These are phyloP conservation scores for Trifolium fragiferum DNA, from an alignment of 306 rosid species.

Conservation along the genomic window DNA sequence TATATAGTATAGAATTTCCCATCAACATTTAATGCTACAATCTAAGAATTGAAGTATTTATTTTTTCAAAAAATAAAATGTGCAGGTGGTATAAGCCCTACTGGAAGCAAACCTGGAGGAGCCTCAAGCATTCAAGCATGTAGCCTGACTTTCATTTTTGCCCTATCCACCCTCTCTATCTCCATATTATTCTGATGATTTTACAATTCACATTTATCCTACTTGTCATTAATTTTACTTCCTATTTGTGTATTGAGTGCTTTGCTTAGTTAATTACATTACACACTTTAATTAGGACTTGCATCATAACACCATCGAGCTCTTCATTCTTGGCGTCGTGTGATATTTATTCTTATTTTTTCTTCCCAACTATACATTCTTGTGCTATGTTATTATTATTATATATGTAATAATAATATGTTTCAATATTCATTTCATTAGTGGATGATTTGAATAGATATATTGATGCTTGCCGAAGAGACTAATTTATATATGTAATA, in stretches of 20 bases:
- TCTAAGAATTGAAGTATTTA: neutral
- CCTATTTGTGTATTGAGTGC: constrained; percentile 28
- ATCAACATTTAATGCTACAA: neutral
- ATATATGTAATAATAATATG: constrained; percentile 7
- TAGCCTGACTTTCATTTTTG: constrained; percentile 34
- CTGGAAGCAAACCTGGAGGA: constrained; percentile 39
- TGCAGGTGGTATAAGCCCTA: constrained; percentile 34
- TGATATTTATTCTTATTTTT: constrained; percentile 5
- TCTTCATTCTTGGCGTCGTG: neutral
- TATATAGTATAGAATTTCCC: neutral
- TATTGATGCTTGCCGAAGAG: neutral
- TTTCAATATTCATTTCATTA: neutral
- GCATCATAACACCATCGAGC: neutral
- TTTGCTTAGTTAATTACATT: constrained; percentile 15
- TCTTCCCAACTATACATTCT: neutral
- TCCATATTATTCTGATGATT: constrained; percentile 47
- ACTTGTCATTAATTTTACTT: neutral
- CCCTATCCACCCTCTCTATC: constrained; percentile 22
- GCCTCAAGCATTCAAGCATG: constrained; percentile 29
- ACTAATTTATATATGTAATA: neutral
- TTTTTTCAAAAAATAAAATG: constrained; percentile 8
- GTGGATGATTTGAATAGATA: neutral
- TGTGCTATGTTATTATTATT: neutral
- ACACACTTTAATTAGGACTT: constrained; percentile 24
- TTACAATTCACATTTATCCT: constrained; percentile 20